Base-by-base conservation (phyloP, 306 rosid species). In the Canavalia ensiformis region DNA sequence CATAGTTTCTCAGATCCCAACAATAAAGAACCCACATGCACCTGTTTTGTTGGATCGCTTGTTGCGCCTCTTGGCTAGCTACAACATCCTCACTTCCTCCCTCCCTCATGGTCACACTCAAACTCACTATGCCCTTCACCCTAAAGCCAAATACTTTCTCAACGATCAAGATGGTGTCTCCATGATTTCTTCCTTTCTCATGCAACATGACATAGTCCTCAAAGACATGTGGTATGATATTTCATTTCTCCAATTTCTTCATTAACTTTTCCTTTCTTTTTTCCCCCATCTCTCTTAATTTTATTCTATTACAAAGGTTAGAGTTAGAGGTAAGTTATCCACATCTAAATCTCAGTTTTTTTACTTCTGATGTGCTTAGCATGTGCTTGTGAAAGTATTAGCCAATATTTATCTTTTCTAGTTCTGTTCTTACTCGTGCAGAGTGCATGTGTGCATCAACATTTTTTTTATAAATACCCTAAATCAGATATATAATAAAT, bases 1-100 rank as follows among this genome's bases (percentile, higher is more conserved):
- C 0, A 81, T 74, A 4, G 75, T n/a, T 42, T 75, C 92, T 11
- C 87, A 90, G 80, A 82, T 90, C 0, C 90, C 95, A 0, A 78
- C 88, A 11, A 78, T 78, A 28, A 80, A 8, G 4, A 94, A 94
- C 77, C 91, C 94, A 0, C 88, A 87, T 11, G 97, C 97, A 2
- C 75, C 90, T 0, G 85, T 85, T 34, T 58, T 88, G 82, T 83
- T 94, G 7, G 95, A 92, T 77, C 90, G 98, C 5, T 88, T 94
- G 29, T 11, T 94, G 59, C 87, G 94, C 3, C 91, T 94, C 2
- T 74, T 94, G 65, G 92, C 95, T 8, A 71, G 89, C 83, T 89
- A 89, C 86, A 89, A 88, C n/a, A 68, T 92, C 47, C 84, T 80
- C 33, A 63, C 79, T 2, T 51, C 1, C 56, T 51, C 56, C 56